These are phyloP conservation scores for Eimeria necatrix DNA, from an alignment of 169 alveolate genomes.

Conservation along the genomic window DNA sequence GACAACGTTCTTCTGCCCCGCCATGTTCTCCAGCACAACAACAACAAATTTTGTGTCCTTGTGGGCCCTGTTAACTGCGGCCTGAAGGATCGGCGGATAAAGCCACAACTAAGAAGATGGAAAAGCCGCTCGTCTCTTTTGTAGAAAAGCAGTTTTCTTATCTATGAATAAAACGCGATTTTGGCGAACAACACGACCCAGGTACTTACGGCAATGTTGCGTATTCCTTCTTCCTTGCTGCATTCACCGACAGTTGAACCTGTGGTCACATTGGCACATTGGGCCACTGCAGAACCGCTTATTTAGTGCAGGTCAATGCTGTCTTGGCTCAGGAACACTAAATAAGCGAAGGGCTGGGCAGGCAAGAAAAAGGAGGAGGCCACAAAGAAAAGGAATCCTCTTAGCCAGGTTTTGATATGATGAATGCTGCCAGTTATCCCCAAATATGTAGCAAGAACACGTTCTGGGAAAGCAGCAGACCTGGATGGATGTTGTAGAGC, in stretches of 20 bases:
- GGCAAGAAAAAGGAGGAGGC: too few species aligned
- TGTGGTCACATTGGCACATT: not conserved
- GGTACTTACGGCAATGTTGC: conserved; percentile 85
- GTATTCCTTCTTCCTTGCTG: conserved; percentile 88
- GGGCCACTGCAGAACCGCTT: too few species aligned
- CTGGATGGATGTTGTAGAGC: conserved; percentile 94
- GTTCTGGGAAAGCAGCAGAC: conserved; percentile 65
- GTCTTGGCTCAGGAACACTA: too few species aligned
- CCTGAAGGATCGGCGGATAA: conserved; percentile 35
- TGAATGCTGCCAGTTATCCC: too few species aligned
- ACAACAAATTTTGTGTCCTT: conserved; percentile 88
- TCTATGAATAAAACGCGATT: too few species aligned
- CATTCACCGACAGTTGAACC: conserved; percentile 90
- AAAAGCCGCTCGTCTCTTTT: not conserved
- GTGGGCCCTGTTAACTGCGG: conserved; percentile 88
- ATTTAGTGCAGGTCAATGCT: too few species aligned
- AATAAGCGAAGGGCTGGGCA: too few species aligned
- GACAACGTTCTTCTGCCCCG: conserved; percentile 92
- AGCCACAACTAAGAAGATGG: not conserved
- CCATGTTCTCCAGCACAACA: conserved; percentile 93
- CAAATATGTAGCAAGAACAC: too few species aligned
- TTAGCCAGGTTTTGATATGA: too few species aligned
- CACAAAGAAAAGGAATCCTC: too few species aligned
- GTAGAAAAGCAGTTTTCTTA: too few species aligned
- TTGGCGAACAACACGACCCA: not conserved